Conservation (phyloP, 352 stramenopile species). For the Phytophthora pisi region DNA sequence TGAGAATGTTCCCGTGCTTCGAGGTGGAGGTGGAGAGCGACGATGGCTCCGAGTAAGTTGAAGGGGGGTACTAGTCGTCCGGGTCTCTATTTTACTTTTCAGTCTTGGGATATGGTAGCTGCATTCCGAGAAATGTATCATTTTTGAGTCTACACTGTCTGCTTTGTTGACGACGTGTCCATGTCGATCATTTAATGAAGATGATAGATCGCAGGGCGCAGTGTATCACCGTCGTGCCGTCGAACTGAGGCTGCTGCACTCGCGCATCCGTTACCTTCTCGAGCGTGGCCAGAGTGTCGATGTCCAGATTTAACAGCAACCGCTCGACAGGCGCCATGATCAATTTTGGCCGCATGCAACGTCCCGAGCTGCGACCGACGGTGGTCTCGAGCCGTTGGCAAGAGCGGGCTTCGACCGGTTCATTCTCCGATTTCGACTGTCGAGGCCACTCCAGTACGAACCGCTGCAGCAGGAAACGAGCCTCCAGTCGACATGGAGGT, state of each 20-base stretch:
- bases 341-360: background rate
- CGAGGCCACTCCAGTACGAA: constrained; percentile 13
- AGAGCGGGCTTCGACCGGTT: background rate
- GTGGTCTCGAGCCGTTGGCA: background rate
- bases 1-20: constrained; percentile 77
- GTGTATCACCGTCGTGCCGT: background rate
- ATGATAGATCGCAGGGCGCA: background rate
- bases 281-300: background rate
- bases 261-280: constrained; percentile 25
- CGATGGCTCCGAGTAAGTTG: constrained; percentile 15
- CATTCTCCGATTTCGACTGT: constrained; percentile 35
- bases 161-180: background rate
- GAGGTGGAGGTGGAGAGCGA: constrained; percentile 22
- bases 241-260: background rate
- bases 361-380: background rate
- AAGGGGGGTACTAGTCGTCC: background rate
- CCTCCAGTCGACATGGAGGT: constrained; percentile 30
- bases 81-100: constrained; percentile 32
- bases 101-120: constrained; percentile 20
- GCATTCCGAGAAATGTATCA: constrained; percentile 34
- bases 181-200: background rate
- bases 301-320: constrained; percentile 19
- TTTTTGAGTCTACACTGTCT: constrained; percentile 22
- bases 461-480: background rate
- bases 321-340: background rate